phyloP scores from a whole-genome alignment of 2,329 filamentous ascomycete species.

The Nothopassalora personata region DNA sequence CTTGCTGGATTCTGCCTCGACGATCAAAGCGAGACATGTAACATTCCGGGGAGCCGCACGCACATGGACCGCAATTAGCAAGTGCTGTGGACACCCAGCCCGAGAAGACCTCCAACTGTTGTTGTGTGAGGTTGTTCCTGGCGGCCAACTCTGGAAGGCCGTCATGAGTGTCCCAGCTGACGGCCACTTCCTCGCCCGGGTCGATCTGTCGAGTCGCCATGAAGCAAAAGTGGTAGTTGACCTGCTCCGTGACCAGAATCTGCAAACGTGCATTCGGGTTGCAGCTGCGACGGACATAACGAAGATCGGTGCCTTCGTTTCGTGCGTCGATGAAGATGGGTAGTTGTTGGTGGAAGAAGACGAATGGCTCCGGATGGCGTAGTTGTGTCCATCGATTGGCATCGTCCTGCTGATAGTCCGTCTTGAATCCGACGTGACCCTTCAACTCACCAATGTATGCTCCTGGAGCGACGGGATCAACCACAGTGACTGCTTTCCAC shows the following conservation, averaged over 20 bases:
- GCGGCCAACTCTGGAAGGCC: slow-evolving; percentile 20
- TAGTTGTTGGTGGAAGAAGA: slow-evolving; percentile 71
- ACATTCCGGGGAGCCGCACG: slow-evolving; percentile 52
- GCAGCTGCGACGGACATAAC: slow-evolving; percentile 90
- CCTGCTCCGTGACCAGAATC: slow-evolving; percentile 71
- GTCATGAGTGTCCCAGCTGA: slow-evolving; percentile 52
- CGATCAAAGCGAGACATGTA: slow-evolving; percentile 33
- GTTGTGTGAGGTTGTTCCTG: slow-evolving; percentile 16
- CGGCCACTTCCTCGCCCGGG: slow-evolving; percentile 62
- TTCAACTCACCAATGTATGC: slow-evolving; percentile 68
- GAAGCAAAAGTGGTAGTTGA: slow-evolving; percentile 88
- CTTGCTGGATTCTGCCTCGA: slow-evolving; percentile 22
- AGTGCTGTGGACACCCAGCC: slow-evolving; percentile 65
- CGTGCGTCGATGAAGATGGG: slow-evolving; percentile 92
- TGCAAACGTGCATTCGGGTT: slow-evolving; percentile 83
- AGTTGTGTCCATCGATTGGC: slow-evolving; percentile 44
- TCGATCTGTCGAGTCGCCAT: slow-evolving; percentile 76
- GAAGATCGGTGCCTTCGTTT: slow-evolving; percentile 75
- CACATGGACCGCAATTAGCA: slow-evolving; percentile 74
- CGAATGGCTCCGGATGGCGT: slow-evolving; percentile 49
- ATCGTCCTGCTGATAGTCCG: slow-evolving; percentile 44
- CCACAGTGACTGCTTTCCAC: slow-evolving; percentile 63
- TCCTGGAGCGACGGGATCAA: slow-evolving; percentile 46
- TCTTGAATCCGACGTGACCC: slow-evolving; percentile 44
- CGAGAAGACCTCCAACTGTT: slow-evolving; percentile 39